These are phyloP conservation scores for Pseudocercospora fuligena DNA, from an alignment of 2,329 filamentous ascomycete genomes.

Conservation along the genomic window DNA sequence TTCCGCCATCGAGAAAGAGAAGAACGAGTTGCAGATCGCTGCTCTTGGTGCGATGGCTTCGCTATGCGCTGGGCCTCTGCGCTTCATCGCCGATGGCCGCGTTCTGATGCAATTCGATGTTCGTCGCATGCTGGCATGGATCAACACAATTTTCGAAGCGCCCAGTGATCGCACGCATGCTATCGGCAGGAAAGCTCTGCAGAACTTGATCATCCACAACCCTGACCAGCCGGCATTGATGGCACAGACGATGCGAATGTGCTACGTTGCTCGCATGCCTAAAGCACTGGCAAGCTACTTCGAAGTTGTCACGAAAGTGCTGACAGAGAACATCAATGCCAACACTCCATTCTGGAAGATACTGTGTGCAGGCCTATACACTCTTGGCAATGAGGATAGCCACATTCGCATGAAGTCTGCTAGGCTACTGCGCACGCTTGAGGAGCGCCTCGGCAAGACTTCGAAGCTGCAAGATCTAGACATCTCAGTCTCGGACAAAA, in stretches of 20 bases:
- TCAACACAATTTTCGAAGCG: constrained; percentile 91
- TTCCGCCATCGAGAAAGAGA: constrained; percentile 95
- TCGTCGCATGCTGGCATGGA: constrained; percentile 89
- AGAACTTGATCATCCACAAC: constrained; percentile 89
- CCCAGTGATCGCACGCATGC: constrained; percentile 89
- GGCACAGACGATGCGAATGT: constrained; percentile 88
- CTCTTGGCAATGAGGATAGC: constrained; percentile 87
- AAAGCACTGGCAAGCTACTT: constrained; percentile 96
- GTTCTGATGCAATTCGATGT: constrained; percentile 91
- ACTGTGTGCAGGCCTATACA: constrained; percentile 85
- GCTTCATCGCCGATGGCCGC: constrained; percentile 84
- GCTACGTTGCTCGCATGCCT: constrained; percentile 73
- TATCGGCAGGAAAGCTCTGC: constrained; percentile 84
- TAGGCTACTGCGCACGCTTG: constrained; percentile 76
- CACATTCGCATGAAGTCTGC: constrained; percentile 88
- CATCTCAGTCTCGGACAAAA: constrained; percentile 98
- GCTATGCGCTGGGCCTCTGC: constrained; percentile 81
- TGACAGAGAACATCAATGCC: constrained; percentile 79
- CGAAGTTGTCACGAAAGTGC: constrained; percentile 83
- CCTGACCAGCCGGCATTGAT: constrained; percentile 83
- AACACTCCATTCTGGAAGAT: constrained; percentile 89
- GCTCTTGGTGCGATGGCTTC: constrained; percentile 95
- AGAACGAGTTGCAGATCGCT: constrained; percentile 85
- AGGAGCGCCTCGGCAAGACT: constrained; percentile 75
- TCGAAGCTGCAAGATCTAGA: constrained; percentile 97